Conservation (phyloP, 805 yeast species). For the Kodamaea sagamina region DNA sequence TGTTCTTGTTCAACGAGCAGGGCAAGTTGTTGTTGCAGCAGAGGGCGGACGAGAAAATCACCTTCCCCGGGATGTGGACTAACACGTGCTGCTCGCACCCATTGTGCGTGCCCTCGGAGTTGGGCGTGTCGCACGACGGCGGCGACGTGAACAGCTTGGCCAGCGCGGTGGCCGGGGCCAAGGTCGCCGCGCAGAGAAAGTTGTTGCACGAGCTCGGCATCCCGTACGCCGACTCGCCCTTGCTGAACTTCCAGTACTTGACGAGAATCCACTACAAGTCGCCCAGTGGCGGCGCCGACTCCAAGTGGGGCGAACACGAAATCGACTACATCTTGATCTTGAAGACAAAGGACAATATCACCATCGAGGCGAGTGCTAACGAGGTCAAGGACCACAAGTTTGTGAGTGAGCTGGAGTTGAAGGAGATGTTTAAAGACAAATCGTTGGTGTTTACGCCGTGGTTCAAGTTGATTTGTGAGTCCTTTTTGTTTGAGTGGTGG, state of each 20-base stretch:
- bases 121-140: conserved; percentile 48
- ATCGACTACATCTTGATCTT: conserved; percentile 90
- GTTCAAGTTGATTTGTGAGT: conserved; percentile 94
- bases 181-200: conserved; percentile 88
- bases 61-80: conserved; percentile 97
- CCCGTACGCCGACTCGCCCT: conserved; percentile 55
- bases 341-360: conserved; percentile 51
- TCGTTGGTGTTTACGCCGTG: conserved; percentile 89
- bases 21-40: conserved; percentile 84
- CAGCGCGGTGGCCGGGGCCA: conserved; percentile 74
- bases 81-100: conserved; percentile 99
- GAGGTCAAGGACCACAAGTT: conserved; percentile 83
- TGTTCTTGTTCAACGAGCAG: conserved; percentile 82
- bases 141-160: conserved; percentile 41
- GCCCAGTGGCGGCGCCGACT: conserved; percentile 59
- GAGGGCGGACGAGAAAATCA: conserved; percentile 94
- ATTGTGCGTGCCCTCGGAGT: conserved; percentile 75
- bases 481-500: conserved; percentile 95
- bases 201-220: conserved; percentile 93
- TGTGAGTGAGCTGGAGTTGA: conserved; percentile 68
- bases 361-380: conserved; percentile 61
- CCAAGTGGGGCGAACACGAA: conserved; percentile 95
- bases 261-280: conserved; percentile 96
- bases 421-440: conserved; percentile 71
- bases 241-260: conserved; percentile 72